Conservation (phyloP, 768 basidiomycete genomes). For the Suillus spraguei region DNA sequence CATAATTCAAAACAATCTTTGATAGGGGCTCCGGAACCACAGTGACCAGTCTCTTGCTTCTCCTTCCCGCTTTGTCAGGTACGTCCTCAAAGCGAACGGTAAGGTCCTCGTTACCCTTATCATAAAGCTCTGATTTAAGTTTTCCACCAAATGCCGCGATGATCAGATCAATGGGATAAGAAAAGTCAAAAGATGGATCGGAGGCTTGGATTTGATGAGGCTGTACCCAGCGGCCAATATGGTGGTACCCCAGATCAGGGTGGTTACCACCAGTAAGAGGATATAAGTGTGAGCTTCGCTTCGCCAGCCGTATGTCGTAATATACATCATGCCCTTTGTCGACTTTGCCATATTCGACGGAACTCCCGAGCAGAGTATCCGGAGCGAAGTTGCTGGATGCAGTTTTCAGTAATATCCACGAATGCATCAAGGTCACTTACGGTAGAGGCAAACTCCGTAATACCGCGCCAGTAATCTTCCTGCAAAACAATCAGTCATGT, state of each 20-base stretch:
- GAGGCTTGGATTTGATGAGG: not conserved
- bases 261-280: constrained; percentile 7
- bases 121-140: not conserved
- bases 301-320: constrained; percentile 12
- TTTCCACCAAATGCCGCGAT: constrained; percentile 6
- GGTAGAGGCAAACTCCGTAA: constrained; percentile 12
- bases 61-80: not conserved
- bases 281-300: constrained; percentile 5
- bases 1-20: not conserved
- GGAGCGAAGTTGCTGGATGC: constrained; percentile 11
- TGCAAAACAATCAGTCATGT: constrained; percentile 1
- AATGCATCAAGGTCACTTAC: constrained; percentile 1
- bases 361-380: constrained; percentile 10
- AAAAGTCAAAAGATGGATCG: constrained; percentile 12
- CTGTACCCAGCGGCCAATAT: constrained; percentile 8
- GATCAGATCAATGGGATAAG: constrained; percentile 9
- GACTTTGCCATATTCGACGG: constrained; percentile 7
- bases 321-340: constrained; percentile 9
- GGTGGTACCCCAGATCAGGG: not conserved
- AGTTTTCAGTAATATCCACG: not conserved
- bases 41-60: not conserved
- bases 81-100: not conserved
- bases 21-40: not conserved
- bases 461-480: constrained; percentile 16
- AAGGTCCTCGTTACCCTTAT: not conserved